phyloP scores from a whole-genome alignment of 1,139 yeast species.

The Geotrichum bryndzae region DNA sequence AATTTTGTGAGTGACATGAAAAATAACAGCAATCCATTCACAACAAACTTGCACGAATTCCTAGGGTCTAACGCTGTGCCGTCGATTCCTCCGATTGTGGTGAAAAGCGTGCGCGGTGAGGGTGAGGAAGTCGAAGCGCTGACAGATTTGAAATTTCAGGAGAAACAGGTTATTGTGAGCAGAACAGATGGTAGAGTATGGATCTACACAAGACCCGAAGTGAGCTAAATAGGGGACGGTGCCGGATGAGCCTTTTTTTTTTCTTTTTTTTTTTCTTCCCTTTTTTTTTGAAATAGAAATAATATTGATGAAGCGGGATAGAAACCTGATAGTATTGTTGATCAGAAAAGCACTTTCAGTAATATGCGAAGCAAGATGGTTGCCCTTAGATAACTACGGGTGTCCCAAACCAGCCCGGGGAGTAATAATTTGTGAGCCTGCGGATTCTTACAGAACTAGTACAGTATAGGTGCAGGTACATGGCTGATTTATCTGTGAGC shows the following conservation, averaged over 20 bases:
- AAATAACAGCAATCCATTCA: conserved; percentile 1
- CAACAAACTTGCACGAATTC: conserved; percentile 13
- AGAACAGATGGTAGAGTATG: conserved; percentile 16
- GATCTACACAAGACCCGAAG: conserved; percentile 8
- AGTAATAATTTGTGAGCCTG: too few species aligned
- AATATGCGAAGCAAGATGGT: too few species aligned
- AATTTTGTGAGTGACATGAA: not conserved
- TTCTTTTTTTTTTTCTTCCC: not conserved
- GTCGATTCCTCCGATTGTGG: conserved; percentile 15
- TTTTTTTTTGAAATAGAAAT: not conserved
- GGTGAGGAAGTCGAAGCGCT: conserved; percentile 8
- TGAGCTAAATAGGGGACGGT: not conserved
- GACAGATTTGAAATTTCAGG: conserved; percentile 9
- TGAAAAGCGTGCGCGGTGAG: conserved; percentile 7
- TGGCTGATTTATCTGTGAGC: not conserved
- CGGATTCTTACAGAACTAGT: too few species aligned
- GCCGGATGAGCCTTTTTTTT: not conserved
- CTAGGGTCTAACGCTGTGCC: conserved; percentile 12
- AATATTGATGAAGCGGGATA: not conserved
- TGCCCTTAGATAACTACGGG: too few species aligned
- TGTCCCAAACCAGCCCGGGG: too few species aligned
- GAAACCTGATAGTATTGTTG: not conserved
- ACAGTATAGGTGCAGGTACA: too few species aligned
- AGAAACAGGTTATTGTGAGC: conserved; percentile 8
- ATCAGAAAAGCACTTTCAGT: too few species aligned